Evolutionary conservation across 2,329 filamentous ascomycete species (phyloP).

Genomic region (Paraphaeosphaeria minitans): DNA sequence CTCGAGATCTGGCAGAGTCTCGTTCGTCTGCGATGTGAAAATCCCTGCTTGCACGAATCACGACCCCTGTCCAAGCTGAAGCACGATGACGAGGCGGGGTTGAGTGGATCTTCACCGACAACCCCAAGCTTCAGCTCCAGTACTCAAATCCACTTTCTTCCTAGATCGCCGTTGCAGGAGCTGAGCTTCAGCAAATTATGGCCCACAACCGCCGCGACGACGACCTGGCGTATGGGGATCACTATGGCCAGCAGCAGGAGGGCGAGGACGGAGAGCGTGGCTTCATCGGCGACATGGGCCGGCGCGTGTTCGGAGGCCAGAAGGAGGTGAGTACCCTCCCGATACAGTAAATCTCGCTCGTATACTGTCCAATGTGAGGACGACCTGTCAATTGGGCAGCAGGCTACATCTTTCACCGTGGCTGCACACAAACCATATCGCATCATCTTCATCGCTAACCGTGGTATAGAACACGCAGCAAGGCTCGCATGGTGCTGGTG

Average conservation of each 20-base stretch:
- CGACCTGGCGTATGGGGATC: constrained; percentile 61
- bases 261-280: constrained; percentile 53
- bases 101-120: constrained; percentile 6
- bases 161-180: constrained; percentile 9
- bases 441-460: background rate
- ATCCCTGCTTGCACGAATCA: constrained; percentile 19
- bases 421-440: too few species aligned
- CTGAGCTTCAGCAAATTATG: constrained; percentile 31
- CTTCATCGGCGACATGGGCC: constrained; percentile 59
- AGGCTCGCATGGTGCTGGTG: constrained; percentile 36
- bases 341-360: background rate
- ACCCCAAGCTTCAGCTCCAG: constrained; percentile 14
- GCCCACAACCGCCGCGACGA: constrained; percentile 51
- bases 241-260: constrained; percentile 35
- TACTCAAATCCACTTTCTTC: constrained; percentile 4
- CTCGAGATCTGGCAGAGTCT: background rate
- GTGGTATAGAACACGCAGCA: constrained; percentile 26
- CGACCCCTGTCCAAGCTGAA: constrained; percentile 19
- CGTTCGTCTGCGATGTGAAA: constrained; percentile 2
- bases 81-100: constrained; percentile 27
- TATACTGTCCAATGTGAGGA: background rate
- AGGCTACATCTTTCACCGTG: too few species aligned
- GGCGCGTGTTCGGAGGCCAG: constrained; percentile 48
- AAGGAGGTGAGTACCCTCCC: constrained; percentile 34
- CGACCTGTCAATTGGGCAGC: background rate